Conservation (phyloP, 495 filamentous ascomycete genomes). For the Neurospora sp. region DNA sequence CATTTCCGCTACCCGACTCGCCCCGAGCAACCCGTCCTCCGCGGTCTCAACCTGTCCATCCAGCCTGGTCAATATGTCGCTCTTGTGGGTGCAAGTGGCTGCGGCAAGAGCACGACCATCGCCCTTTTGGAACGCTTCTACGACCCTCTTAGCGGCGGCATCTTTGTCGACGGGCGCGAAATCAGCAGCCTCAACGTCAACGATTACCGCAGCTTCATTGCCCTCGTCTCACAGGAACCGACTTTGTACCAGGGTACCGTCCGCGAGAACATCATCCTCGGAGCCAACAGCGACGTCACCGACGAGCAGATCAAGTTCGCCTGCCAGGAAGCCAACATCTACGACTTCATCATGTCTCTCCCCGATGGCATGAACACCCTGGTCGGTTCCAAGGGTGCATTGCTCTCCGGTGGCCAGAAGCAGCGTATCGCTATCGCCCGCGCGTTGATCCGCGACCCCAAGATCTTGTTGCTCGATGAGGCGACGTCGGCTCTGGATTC, state of each 20-base stretch:
- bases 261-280: conserved; percentile 52
- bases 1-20: conserved; percentile 54
- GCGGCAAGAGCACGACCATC: conserved; percentile 68
- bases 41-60: conserved; percentile 46
- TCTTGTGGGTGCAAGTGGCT: conserved; percentile 64
- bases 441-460: conserved; percentile 64
- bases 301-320: conserved; percentile 49
- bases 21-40: conserved; percentile 47
- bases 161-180: conserved; percentile 45
- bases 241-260: conserved; percentile 49
- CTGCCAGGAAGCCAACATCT: conserved; percentile 54
- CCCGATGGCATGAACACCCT: conserved; percentile 55
- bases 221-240: conserved; percentile 59
- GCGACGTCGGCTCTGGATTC: conserved; percentile 70
- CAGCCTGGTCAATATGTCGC: conserved; percentile 58
- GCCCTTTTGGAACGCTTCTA: conserved; percentile 62
- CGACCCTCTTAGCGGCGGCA: conserved; percentile 45
- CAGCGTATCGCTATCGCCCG: conserved; percentile 74
- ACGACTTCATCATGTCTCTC: conserved; percentile 55
- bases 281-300: conserved; percentile 30
- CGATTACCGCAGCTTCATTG: conserved; percentile 47
- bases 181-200: conserved; percentile 39
- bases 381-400: conserved; percentile 55
- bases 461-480: conserved; percentile 70
- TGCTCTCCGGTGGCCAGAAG: conserved; percentile 71